Conservation (phyloP, 208 protist species). For the Leishmania major region DNA sequence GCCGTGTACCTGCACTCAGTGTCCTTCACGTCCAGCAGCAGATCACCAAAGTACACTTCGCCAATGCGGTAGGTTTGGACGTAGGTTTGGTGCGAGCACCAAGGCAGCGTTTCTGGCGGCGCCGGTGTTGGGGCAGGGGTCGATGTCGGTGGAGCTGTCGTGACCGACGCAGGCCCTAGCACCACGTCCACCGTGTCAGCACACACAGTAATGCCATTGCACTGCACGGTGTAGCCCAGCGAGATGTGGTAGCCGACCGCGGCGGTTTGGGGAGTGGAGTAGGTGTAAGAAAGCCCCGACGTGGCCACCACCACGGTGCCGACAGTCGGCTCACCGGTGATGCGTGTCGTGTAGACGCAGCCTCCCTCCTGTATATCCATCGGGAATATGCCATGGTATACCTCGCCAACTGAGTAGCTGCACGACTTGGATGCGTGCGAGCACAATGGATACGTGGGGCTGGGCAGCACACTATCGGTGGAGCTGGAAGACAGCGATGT, state of each 20-base stretch:
- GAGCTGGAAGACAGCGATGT: neutral
- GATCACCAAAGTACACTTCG: conserved; percentile 16
- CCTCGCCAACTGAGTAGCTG: conserved; percentile 24
- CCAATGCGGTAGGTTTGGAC: conserved; percentile 37
- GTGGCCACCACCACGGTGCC: conserved; percentile 26
- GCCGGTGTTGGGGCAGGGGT: conserved; percentile 3
- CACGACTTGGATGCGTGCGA: conserved; percentile 24
- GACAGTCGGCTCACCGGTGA: conserved; percentile 17
- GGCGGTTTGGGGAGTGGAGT: conserved; percentile 20
- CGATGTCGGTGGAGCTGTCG: neutral
- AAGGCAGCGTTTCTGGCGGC: conserved; percentile 13
- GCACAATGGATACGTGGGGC: conserved; percentile 16
- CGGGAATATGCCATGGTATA: conserved; percentile 27
- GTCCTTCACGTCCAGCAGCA: conserved; percentile 38
- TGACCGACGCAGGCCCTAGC: conserved; percentile 9
- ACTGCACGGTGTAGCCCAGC: conserved; percentile 38
- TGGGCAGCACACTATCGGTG: neutral
- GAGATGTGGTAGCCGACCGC: conserved; percentile 19
- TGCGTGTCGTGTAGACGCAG: conserved; percentile 36
- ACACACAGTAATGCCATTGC: conserved; percentile 42
- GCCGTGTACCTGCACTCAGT: conserved; percentile 35
- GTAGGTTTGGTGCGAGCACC: conserved; percentile 28
- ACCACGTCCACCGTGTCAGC: conserved; percentile 32
- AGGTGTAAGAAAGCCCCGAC: conserved; percentile 24
- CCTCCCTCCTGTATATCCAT: conserved; percentile 31